Evolutionary conservation across 2,329 filamentous ascomycete genomes (phyloP), one percentile per base, ranked within the genome.

Genomic region (Diaporthe eres): DNA sequence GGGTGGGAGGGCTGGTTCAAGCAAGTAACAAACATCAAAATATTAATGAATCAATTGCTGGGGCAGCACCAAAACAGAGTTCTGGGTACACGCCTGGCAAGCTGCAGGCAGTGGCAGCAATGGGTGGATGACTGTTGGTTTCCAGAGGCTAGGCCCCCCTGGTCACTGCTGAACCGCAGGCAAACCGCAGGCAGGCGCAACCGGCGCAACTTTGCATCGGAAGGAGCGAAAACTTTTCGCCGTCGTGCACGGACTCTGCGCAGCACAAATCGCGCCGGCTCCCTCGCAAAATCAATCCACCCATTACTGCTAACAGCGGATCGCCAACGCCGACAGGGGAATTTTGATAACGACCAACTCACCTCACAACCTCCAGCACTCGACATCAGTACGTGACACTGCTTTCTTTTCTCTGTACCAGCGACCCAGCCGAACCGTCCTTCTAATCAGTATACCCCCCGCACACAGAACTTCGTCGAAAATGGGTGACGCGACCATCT

Each of bases 401-500:
- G 34, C n/a, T 44, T 13, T 57, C 47, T 63, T 47, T 55, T 65
- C 47, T 63, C 28, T 72, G 47, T n/a, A n/a, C 34, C 49, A 34
- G 55, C 65, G 49, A 44, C 44, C n/a, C 19, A 65, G 42, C 58
- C 63, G 71, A 49, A 75, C 67, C 53, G 60, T 67, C 75, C 31
- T 78, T 80, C 80, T 79, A 72, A 80, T 75, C 76, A 74, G 77
- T 68, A 81, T 80, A 78, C 80, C 74, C 68, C 65, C 63, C 68
- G 58, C 76, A 79, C 78, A 78, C 85, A 92, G 89, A 89, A 88
- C 87, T 88, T 86, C 87, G 88, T 88, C 90, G 71, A 93, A 88
- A 92, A 95, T 95, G 94, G 92, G 93, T 89, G 93, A 95, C 90
- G 92, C 94, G 89, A 89, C 93, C 85, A 93, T 96, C 88, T 93